Evolutionary conservation across 2,329 filamentous ascomycete genomes (phyloP).

Genomic region (Neurospora sp.): DNA sequence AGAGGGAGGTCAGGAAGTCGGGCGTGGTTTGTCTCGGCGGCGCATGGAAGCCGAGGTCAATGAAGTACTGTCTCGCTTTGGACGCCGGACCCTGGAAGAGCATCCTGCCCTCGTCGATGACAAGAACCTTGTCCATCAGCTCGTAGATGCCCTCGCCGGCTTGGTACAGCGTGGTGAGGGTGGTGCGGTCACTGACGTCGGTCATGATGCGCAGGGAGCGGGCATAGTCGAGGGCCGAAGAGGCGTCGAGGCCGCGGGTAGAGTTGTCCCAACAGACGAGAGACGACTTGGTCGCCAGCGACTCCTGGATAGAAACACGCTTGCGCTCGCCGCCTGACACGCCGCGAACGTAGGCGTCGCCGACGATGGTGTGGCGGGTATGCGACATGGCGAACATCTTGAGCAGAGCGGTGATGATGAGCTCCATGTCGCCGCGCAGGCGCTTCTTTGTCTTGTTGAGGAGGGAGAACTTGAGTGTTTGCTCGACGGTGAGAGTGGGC

Average conservation of each 20-base stretch:
- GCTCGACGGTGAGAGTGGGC: slow-evolving; percentile 55
- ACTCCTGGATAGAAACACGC: slow-evolving; percentile 67
- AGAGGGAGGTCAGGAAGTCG: slow-evolving; percentile 68
- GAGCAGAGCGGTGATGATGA: slow-evolving; percentile 47
- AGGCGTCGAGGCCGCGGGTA: slow-evolving; percentile 58
- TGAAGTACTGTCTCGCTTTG: slow-evolving; percentile 56
- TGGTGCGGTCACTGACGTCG: slow-evolving; percentile 50
- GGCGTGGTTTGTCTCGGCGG: slow-evolving; percentile 54
- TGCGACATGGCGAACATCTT: slow-evolving; percentile 60
- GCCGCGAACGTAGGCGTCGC: slow-evolving; percentile 53
- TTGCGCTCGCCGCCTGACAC: slow-evolving; percentile 59
- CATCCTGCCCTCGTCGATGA: slow-evolving; percentile 58
- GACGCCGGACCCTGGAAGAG: slow-evolving; percentile 56
- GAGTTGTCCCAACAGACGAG: slow-evolving; percentile 63
- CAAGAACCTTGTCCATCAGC: slow-evolving; percentile 57
- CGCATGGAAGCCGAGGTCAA: slow-evolving; percentile 55
- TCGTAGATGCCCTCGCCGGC: slow-evolving; percentile 49
- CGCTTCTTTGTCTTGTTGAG: slow-evolving; percentile 53
- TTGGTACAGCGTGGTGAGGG: slow-evolving; percentile 55
- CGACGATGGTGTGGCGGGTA: slow-evolving; percentile 56
- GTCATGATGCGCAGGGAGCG: slow-evolving; percentile 60
- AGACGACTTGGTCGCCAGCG: slow-evolving; percentile 30
- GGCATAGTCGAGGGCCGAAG: slow-evolving; percentile 55
- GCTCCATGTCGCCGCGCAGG: slow-evolving; percentile 49
- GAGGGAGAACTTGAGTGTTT: slow-evolving; percentile 58